Percentiles rank a stretch among this genome's conserved stretches.
Conservation (phyloP, 106 monocot species). For the Platanthera guangdongensis region DNA sequence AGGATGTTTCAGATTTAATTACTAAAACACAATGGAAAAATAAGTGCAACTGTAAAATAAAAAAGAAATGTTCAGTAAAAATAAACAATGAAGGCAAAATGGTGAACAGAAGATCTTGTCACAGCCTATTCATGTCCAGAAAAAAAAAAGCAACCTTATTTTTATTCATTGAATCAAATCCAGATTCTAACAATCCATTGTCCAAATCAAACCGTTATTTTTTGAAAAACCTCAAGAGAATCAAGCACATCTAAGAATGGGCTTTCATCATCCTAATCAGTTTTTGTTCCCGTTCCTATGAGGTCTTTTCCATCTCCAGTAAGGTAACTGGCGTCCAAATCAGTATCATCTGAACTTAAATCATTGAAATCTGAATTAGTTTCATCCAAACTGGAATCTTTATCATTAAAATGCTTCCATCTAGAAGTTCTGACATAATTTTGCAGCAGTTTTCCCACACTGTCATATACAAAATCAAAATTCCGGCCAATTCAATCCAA, state of each 20-base stretch:
- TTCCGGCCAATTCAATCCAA: conserved; percentile 7
- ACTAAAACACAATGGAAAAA: no score
- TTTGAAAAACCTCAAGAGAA: not conserved
- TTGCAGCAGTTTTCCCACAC: conserved; percentile 3
- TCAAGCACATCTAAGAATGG: not conserved
- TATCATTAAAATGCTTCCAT: conserved; percentile 5
- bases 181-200: not conserved
- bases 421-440: conserved; percentile 12
- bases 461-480: conserved; percentile 32
- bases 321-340: not conserved
- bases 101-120: not conserved
- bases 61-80: no score
- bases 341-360: not conserved
- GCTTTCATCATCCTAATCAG: conserved; percentile 21
- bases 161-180: not conserved
- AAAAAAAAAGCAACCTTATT: not conserved
- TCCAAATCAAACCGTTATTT: not conserved
- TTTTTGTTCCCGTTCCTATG: conserved; percentile 4
- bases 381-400: not conserved
- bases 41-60: no score
- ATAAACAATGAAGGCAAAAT: not conserved
- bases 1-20: no score
- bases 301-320: conserved; percentile 3
- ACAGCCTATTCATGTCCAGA: not conserved
- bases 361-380: conserved; percentile 2